A percentile compares a stretch with the other conserved stretches of the same genome.
phyloP scores from a whole-genome alignment of 2,329 filamentous ascomycete species.

The Neonectria neomacrospora region DNA sequence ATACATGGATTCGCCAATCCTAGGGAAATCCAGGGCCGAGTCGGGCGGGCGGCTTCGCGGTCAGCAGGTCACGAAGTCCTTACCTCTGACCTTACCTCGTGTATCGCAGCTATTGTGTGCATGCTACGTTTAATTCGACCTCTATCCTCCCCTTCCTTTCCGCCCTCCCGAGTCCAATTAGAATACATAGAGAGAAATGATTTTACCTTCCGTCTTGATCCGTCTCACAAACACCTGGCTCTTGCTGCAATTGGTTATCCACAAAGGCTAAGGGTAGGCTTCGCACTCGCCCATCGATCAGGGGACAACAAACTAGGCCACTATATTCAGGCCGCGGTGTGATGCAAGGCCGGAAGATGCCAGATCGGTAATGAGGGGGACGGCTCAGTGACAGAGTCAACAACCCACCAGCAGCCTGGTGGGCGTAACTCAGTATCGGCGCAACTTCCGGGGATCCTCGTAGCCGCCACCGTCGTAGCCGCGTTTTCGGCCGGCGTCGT shows the following conservation, averaged over 20 bases:
- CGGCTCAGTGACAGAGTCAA: slow-evolving; percentile 36
- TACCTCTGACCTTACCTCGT: slow-evolving; percentile 68
- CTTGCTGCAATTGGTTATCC: slow-evolving; percentile 16
- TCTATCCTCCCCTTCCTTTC: slow-evolving; percentile 25
- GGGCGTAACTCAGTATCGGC: slow-evolving; percentile 63
- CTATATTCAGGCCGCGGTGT: slow-evolving; percentile 7
- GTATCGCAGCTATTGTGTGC: slow-evolving; percentile 24
- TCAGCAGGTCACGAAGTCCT: slow-evolving; percentile 56
- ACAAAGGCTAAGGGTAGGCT: slow-evolving; percentile 12
- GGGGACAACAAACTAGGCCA: slow-evolving; percentile 5
- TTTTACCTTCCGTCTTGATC: slow-evolving; percentile 40
- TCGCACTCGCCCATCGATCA: slow-evolving; percentile 15
- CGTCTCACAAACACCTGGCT: slow-evolving; percentile 15
- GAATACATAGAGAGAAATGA: slow-evolving; percentile 43
- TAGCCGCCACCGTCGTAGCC: slow-evolving; percentile 82
- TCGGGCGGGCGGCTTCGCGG: slow-evolving; percentile 38
- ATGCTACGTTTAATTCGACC: slow-evolving; percentile 34
- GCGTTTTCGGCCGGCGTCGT: slow-evolving; percentile 69
- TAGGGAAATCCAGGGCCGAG: slow-evolving; percentile 29
- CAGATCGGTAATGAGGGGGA: slow-evolving; percentile 34
- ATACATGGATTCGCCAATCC: slow-evolving; percentile 39
- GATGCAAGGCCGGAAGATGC: not conserved
- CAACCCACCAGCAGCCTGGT: slow-evolving; percentile 41
- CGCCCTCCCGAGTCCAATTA: slow-evolving; percentile 40
- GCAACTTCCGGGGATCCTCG: slow-evolving; percentile 78